phyloP scores from a whole-genome alignment of 176 grass and related monocot genomes.

The Paspalum vaginatum region DNA sequence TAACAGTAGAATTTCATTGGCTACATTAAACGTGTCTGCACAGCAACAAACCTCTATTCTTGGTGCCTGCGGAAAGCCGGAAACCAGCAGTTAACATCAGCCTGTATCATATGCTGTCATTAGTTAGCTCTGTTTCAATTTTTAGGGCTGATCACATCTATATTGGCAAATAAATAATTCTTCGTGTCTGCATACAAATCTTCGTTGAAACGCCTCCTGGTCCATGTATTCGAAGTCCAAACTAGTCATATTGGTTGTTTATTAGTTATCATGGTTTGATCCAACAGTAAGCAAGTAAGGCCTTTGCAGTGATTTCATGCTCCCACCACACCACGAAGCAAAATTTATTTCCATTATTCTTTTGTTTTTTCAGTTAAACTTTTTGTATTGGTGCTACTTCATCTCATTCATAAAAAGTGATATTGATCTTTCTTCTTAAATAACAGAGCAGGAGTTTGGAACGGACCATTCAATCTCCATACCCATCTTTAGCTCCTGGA shows the following conservation, averaged over 20 bases:
- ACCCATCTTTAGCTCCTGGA: slow-evolving; percentile 50
- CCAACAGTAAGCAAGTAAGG: slow-evolving; percentile 8
- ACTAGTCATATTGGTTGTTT: not conserved
- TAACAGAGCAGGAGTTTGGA: slow-evolving; percentile 48
- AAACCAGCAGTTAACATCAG: not conserved
- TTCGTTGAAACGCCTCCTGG: not conserved
- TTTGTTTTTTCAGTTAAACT: not conserved
- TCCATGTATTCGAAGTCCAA: not conserved
- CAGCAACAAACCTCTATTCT: not conserved
- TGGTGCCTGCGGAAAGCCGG: not conserved
- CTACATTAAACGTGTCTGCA: not conserved
- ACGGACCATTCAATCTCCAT: slow-evolving; percentile 50
- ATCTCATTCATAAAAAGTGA: slow-evolving; percentile 28
- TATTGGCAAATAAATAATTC: not conserved
- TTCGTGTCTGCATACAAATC: not conserved
- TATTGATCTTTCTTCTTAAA: slow-evolving; percentile 26
- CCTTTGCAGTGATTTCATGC: slow-evolving; percentile 11
- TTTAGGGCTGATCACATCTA: slow-evolving; percentile 10
- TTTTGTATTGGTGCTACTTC: slow-evolving; percentile 1
- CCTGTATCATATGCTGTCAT: not conserved
- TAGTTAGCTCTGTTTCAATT: not conserved
- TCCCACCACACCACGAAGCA: not conserved
- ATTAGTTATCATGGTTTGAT: not conserved
- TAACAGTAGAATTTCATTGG: not conserved
- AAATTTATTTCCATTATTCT: slow-evolving; percentile 2